phyloP scores from a whole-genome alignment of 2,329 filamentous ascomycete species.

The Clonostachys solani region DNA sequence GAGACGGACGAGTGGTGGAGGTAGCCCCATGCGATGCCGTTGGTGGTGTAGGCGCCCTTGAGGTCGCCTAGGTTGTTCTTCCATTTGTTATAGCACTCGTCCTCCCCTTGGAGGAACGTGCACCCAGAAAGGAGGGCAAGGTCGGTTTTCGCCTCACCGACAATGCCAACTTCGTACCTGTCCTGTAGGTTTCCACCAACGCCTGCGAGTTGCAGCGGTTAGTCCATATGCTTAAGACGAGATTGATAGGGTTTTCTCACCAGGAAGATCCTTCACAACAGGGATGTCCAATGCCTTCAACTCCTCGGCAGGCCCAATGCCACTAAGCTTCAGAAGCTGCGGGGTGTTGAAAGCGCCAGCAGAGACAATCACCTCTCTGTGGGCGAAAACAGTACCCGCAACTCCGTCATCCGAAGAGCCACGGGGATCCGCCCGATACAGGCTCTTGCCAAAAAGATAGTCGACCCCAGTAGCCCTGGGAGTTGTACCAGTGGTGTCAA shows the following conservation, averaged over 20 bases:
- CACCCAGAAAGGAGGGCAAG: conserved; percentile 15
- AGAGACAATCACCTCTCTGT: conserved; percentile 15
- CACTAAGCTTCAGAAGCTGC: conserved; percentile 27
- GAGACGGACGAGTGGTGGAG: conserved; percentile 24
- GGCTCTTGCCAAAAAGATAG: conserved; percentile 26
- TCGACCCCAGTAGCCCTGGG: conserved; percentile 34
- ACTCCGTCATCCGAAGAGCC: conserved; percentile 10
- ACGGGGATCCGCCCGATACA: conserved; percentile 35
- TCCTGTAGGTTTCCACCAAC: conserved; percentile 7
- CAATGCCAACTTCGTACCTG: conserved; percentile 8
- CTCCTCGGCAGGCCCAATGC: conserved; percentile 24
- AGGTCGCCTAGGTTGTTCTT: conserved; percentile 9
- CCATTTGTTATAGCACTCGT: conserved; percentile 26
- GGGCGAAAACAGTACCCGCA: conserved; percentile 1
- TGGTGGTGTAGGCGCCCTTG: conserved; percentile 30
- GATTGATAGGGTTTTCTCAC: background rate
- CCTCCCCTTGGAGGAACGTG: conserved; percentile 16
- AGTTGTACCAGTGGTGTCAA: conserved; percentile 6
- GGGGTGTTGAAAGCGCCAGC: conserved; percentile 30
- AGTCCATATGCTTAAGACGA: background rate
- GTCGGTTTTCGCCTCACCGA: conserved; percentile 10
- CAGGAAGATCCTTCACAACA: conserved; percentile 47
- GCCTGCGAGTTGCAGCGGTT: background rate
- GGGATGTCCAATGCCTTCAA: conserved; percentile 34
- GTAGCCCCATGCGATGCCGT: conserved; percentile 49